These are phyloP conservation scores for Pulveroboletus sp. DNA, from an alignment of 768 basidiomycete species.

Conservation along the genomic window DNA sequence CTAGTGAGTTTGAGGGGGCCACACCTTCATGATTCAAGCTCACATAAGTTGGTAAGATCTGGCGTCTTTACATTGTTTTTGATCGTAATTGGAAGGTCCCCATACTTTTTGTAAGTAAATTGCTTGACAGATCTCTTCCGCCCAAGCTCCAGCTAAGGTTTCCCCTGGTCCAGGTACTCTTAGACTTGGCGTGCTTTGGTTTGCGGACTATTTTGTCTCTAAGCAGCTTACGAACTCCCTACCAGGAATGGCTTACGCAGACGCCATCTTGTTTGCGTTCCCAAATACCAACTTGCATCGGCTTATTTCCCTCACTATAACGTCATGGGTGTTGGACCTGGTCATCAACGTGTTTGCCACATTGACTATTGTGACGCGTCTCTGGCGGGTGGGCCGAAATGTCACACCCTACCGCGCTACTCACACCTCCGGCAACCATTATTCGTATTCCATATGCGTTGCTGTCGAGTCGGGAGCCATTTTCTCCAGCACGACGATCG, in stretches of 20 bases:
- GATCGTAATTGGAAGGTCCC: conserved; percentile 17
- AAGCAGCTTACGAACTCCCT: neutral
- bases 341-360: conserved; percentile 19
- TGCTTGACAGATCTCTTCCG: neutral
- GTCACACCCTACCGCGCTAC: conserved; percentile 1
- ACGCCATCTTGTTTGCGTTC: conserved; percentile 8
- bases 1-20: conserved; percentile 2
- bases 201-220: neutral
- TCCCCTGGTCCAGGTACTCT: conserved; percentile 11
- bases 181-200: conserved; percentile 20
- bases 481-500: conserved; percentile 14
- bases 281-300: conserved; percentile 3
- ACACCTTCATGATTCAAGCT: neutral
- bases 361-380: conserved; percentile 16
- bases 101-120: conserved; percentile 14
- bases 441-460: conserved; percentile 14
- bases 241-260: conserved; percentile 8
- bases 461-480: conserved; percentile 18
- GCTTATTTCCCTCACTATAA: conserved; percentile 8
- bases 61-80: conserved; percentile 23
- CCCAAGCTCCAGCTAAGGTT: neutral
- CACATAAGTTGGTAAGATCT: conserved; percentile 7
- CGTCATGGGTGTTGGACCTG: conserved; percentile 20
- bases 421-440: conserved; percentile 6
- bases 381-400: conserved; percentile 17